Evolutionary conservation across 2,329 filamentous ascomycete genomes (phyloP), one percentile per base, ranked within the genome.

Genomic region (Cryphonectria japonica): DNA sequence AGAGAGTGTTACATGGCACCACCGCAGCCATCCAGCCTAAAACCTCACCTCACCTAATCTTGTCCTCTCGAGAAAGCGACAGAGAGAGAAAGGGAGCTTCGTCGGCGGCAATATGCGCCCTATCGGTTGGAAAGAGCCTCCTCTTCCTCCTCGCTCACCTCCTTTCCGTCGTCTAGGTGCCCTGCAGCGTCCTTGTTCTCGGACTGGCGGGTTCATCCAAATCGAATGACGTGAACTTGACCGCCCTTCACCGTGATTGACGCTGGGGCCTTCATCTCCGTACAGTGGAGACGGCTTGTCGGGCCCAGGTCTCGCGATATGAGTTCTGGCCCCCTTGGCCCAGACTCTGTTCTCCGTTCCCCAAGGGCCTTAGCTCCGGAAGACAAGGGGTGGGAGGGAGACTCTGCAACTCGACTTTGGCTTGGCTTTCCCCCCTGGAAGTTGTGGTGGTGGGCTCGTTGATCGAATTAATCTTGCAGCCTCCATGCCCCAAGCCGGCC

Each of bases 201-300:
- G 2, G 37, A 9, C 16, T 11, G 29, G 41, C 26, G 41, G 26
- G n/a, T 11, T 22, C 41, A 46, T 19, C 52, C 19, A 26, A 43
- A 52, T 71, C 43, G 26, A 46, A 60, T 71, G 63, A 65, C 39
- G 37, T 63, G 52, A 41, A 66, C 43, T 46, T 69, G 67, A 69
- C 69, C 54, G 69, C 69, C 71, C 57, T 57, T 66, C 50, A 46
- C n/a, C 62, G 62, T 69, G 37, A 69, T 67, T 67, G 62, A 37
- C 26, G 50, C 69, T 69, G 66, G 71, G n/a, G 60, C 69, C 61
- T 57, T 72, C 71, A 71, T 72, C 62, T 72, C 69, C 71, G 71
- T 54, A 26, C 66, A 22, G 71, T 72, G 71, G 71, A 57, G 71
- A 67, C 34, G 22, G 62, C 54, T n/a, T 62, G 29, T 66, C 29